These are phyloP conservation scores for Dryadomyces quercivorus DNA, from an alignment of 2,329 filamentous ascomycete species.

Conservation along the genomic window DNA sequence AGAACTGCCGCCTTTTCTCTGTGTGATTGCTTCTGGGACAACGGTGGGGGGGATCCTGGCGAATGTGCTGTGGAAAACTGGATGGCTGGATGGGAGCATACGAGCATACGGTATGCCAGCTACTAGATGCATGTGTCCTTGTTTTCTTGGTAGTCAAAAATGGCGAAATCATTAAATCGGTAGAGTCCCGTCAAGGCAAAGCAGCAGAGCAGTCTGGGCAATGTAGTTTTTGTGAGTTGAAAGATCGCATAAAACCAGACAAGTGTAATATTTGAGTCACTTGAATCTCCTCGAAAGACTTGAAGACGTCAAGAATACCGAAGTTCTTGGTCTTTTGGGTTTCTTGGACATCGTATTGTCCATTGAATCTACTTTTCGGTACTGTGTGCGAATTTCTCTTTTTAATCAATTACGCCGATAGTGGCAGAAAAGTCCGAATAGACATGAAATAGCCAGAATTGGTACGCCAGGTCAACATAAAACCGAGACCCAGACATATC, in stretches of 20 bases:
- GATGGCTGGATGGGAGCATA: not conserved
- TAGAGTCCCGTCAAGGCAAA: not conserved
- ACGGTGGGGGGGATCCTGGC: not conserved
- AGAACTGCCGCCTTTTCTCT: not conserved
- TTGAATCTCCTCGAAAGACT: no score
- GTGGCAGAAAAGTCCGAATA: not conserved
- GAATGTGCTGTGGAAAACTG: not conserved
- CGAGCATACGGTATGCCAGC: not conserved
- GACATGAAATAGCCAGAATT: not conserved
- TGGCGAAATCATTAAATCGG: not conserved
- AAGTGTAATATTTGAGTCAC: no score
- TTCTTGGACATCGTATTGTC: no score
- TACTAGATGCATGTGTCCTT: not conserved
- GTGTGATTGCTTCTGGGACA: not conserved
- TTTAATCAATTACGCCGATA: no score
- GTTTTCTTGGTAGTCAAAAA: conserved; percentile 4
- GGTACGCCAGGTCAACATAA: not conserved
- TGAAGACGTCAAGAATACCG: no score
- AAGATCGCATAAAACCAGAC: not conserved
- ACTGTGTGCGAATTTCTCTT: not conserved
- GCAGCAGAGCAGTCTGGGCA: no score
- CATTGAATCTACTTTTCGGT: not conserved
- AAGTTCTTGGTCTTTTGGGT: no score
- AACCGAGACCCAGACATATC: not conserved
- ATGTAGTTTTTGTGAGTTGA: no score